These are phyloP conservation scores for Penicillium ucsense DNA, from an alignment of 495 filamentous ascomycete species.

Conservation along the genomic window DNA sequence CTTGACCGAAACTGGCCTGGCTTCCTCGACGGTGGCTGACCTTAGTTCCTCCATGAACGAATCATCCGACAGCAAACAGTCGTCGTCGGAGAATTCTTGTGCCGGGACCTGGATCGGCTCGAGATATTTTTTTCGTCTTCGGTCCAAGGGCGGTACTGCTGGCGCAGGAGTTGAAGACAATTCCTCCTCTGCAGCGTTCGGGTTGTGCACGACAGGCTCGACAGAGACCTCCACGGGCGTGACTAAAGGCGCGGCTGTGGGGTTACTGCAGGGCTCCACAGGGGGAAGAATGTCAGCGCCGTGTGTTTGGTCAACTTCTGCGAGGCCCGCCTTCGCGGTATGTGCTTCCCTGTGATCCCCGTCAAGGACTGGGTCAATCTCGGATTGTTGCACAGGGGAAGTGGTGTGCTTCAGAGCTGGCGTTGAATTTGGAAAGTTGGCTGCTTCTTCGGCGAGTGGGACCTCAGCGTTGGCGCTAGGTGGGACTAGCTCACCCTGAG, in stretches of 20 bases:
- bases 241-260: conserved; percentile 11
- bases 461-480: conserved; percentile 25
- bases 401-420: conserved; percentile 14
- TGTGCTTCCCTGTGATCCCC: conserved; percentile 9
- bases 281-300: conserved; percentile 15
- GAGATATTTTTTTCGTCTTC: conserved; percentile 39
- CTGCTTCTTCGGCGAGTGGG: conserved; percentile 23
- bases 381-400: conserved; percentile 13
- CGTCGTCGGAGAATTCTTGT: conserved; percentile 49
- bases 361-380: conserved; percentile 10
- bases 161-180: conserved; percentile 8
- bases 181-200: conserved; percentile 14
- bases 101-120: conserved; percentile 49
- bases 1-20: conserved; percentile 73
- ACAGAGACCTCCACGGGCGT: conserved; percentile 11
- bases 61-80: conserved; percentile 67
- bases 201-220: conserved; percentile 7
- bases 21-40: conserved; percentile 72
- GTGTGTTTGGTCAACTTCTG: conserved; percentile 8
- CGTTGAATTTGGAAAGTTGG: conserved; percentile 15
- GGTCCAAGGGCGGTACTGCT: conserved; percentile 18
- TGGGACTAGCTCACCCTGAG: conserved; percentile 26
- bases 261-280: conserved; percentile 8
- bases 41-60: conserved; percentile 84
- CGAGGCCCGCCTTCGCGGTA: conserved; percentile 3